Conservation (phyloP, 108 stramenopile genomes). For the Hondaea fermentalgiana region DNA sequence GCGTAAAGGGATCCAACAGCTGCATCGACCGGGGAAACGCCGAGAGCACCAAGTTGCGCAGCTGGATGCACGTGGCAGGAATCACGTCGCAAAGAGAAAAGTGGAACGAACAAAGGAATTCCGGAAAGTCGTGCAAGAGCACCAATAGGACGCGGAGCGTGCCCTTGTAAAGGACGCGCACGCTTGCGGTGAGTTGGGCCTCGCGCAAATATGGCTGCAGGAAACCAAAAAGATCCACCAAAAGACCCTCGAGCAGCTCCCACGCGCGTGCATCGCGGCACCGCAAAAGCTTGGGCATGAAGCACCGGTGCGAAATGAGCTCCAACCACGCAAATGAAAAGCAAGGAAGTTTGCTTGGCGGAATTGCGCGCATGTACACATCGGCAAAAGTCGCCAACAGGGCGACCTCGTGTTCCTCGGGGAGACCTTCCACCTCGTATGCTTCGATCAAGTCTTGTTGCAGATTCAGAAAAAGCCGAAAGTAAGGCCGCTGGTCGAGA, state of each 20-base stretch:
- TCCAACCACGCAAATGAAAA: slow-evolving; percentile 98
- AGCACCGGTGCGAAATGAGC: slow-evolving; percentile 86
- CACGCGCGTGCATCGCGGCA: slow-evolving; percentile 80
- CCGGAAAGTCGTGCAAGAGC: slow-evolving; percentile 94
- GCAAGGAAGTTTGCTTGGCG: slow-evolving; percentile 80
- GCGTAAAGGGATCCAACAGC: slow-evolving; percentile 96
- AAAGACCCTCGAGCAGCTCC: slow-evolving; percentile 82
- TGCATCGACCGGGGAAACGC: slow-evolving; percentile 91
- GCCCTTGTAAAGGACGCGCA: slow-evolving; percentile 90
- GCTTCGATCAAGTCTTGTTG: slow-evolving; percentile 81
- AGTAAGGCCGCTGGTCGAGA: slow-evolving; percentile 94
- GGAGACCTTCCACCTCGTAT: slow-evolving; percentile 5
- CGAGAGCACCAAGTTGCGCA: slow-evolving; percentile 89
- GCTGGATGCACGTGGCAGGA: slow-evolving; percentile 90
- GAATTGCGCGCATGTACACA: slow-evolving; percentile 74
- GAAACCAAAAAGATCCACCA: slow-evolving; percentile 83
- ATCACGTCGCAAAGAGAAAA: slow-evolving; percentile 93
- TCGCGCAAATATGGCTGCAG: slow-evolving; percentile 78
- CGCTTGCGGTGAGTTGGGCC: slow-evolving; percentile 66
- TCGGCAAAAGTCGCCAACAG: slow-evolving; percentile 79
- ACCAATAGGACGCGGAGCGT: slow-evolving; percentile 87
- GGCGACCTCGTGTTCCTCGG: slow-evolving; percentile 21
- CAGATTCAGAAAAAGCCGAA: slow-evolving; percentile 82
- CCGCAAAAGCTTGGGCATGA: slow-evolving; percentile 85
- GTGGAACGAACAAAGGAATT: slow-evolving; percentile 89